Evolutionary conservation across 179 eudicot genomes (phyloP).

Genomic region (Silene noctiflora): DNA sequence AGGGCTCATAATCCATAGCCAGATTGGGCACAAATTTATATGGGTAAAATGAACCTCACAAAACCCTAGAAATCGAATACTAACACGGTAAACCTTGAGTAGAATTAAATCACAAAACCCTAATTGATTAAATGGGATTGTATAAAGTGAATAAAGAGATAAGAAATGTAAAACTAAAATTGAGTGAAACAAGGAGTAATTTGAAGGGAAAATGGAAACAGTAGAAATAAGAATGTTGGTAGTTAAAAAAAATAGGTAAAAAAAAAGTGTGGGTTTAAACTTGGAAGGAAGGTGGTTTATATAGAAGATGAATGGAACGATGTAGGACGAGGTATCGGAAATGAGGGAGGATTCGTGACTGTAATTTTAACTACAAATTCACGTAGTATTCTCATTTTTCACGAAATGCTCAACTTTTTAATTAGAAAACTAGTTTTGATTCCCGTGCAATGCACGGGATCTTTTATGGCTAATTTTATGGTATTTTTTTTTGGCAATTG

Average conservation of each 20-base stretch:
- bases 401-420: too few relatives aligned
- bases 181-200: not conserved
- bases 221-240: not conserved
- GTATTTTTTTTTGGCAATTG: too few relatives aligned
- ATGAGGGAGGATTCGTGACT: too few relatives aligned
- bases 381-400: too few relatives aligned
- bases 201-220: not conserved
- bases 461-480: too few relatives aligned
- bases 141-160: not conserved
- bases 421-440: too few relatives aligned
- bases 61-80: conserved; percentile 28
- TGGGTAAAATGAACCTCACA: not conserved
- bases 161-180: not conserved
- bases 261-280: not conserved
- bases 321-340: too few relatives aligned
- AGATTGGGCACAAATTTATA: conserved; percentile 15
- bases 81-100: not conserved
- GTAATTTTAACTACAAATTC: too few relatives aligned
- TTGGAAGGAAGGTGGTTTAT: conserved; percentile 24
- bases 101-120: not conserved
- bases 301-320: conserved; percentile 15
- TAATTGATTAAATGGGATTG: not conserved
- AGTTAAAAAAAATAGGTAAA: not conserved
- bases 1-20: conserved; percentile 37
- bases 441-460: too few relatives aligned